Base-by-base conservation (phyloP, 2,329 filamentous ascomycete species). In the Talaromyces sp. region DNA sequence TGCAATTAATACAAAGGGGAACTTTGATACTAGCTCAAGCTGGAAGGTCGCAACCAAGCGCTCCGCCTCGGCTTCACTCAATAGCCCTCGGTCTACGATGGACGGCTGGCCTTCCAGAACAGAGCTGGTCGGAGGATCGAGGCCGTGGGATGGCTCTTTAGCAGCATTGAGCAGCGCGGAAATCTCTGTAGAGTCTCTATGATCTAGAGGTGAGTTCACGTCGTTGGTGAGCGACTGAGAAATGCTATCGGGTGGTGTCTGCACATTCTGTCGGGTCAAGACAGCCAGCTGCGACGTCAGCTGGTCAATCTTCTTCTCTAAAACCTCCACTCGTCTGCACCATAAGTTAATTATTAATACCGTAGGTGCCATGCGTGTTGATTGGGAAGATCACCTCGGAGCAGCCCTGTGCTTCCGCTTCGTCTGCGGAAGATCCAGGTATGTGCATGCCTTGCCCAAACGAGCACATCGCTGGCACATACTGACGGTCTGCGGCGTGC, bases 351-450 rank as follows among this genome's bases (percentile, higher is more conserved):
- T 27, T 27, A 27, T 27, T 27, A 6, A 27, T 27, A 3, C 6
- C 6, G 3, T 27, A 27, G 6, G 26, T 27, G 26, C 5, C 11
- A 32, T 11, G 27, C 5, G 7, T 57, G 21, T 43, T 53, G 14
- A 49, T 27, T 27, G 6, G 55, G 26, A 58, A 31, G 6, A 46
- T 53, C 62, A 64, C 64, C 61, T 66, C 29, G 64, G 64, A 54
- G 62, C 55, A 60, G 58, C 54, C 57, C 58, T 66, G n/a, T 62
- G 61, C 57, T 62, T 69, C 26, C 66, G 65, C 59, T 58, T 68
- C 26, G 64, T 67, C 64, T 69, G 67, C 27, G 67, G 66, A 56
- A 69, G 65, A 26, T 69, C 67, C 56, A 69, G 66, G 61, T 66
- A 69, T 26, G 63, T 67, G 58, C 67, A 69, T 59, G 63, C 56